Evolutionary conservation across 2,329 filamentous ascomycete species (phyloP), one percentile per base, ranked within the genome.

Genomic region (Talaromyces atroroseus): DNA sequence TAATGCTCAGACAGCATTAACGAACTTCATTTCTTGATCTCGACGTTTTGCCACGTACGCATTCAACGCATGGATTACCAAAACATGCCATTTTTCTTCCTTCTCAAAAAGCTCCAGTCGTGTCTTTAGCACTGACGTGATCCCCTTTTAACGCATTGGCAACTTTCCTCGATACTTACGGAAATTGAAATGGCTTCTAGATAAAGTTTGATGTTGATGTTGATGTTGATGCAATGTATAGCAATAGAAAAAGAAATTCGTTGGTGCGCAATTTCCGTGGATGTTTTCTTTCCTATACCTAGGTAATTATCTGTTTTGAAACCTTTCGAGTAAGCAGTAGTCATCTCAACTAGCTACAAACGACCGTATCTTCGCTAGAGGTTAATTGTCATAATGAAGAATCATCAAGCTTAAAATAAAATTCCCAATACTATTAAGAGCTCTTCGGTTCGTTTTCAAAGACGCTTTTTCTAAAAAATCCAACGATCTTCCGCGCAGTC

Each of bases 391-490:
- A 42, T 42, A 42, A 20, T 29, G 21, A 14, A 52, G 4, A 16
- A 18, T 32, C 14, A 23, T n/a, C 7, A 26, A 16, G 32, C 12
- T 21, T 53, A 12, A 36, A 36, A 36, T 10, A 10, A 12, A 36
- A 36, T 16, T 12, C 11, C 32, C 3, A 8, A 8, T 29, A 36
- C 12, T 36, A 6, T 36, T 36, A 52, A 8, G 52, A 48, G n/a
- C 16, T 42, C 26, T 54, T 51, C 12, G 36, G 16, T 18, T 59
- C 58, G 45, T 73, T 68, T 52, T 82, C 80, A 69, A 80, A 81
- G 14, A 86, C 79, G 65, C 76, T 83, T 58, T 79, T 75, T 61
- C 87, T 87, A 65, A 99, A 97, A 69, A 99, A 97, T 16, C 81
- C 80, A 56, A 84, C 77, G 38, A 97, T 89, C 74, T 88, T 84